These are phyloP conservation scores for Chrysoporthe deuterocubensis DNA, from an alignment of 2,329 filamentous ascomycete genomes.

Conservation along the genomic window DNA sequence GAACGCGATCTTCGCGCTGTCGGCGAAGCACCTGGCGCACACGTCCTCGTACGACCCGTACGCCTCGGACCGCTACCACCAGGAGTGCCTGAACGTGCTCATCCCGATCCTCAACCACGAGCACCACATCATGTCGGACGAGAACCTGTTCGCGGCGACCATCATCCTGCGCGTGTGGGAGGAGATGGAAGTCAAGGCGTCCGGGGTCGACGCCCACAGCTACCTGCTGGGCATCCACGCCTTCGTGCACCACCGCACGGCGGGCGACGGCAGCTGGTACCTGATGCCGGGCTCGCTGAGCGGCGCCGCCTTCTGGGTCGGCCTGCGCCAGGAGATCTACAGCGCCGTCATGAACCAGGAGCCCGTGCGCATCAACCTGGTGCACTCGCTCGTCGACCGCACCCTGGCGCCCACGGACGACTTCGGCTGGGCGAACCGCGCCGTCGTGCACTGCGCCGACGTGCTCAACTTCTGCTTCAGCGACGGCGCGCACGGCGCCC, in stretches of 20 bases:
- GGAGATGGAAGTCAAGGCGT: conserved; percentile 53
- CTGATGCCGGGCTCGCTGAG: conserved; percentile 48
- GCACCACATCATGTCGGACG: conserved; percentile 47
- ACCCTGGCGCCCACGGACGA: conserved; percentile 53
- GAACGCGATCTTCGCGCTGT: conserved; percentile 61
- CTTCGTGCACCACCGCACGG: conserved; percentile 45
- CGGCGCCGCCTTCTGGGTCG: conserved; percentile 61
- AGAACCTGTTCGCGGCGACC: conserved; percentile 57
- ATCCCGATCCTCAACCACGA: conserved; percentile 52
- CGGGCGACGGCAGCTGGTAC: conserved; percentile 39
- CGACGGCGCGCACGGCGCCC: conserved; percentile 32
- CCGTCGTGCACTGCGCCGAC: conserved; percentile 65
- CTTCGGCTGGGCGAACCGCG: conserved; percentile 63
- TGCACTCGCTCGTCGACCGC: conserved; percentile 55
- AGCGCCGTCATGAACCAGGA: conserved; percentile 54
- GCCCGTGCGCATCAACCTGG: conserved; percentile 53
- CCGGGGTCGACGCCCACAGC: conserved; percentile 51
- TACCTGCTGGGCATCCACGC: conserved; percentile 51
- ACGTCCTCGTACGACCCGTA: conserved; percentile 52
- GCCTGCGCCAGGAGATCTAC: conserved; percentile 63
- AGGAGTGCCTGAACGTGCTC: conserved; percentile 53
- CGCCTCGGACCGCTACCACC: conserved; percentile 56
- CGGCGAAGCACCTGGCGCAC: conserved; percentile 58
- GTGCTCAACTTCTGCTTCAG: conserved; percentile 67
- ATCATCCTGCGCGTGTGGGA: conserved; percentile 62